Base-by-base conservation (phyloP, 176 grass and related monocot genomes). In the Otatea glauca region DNA sequence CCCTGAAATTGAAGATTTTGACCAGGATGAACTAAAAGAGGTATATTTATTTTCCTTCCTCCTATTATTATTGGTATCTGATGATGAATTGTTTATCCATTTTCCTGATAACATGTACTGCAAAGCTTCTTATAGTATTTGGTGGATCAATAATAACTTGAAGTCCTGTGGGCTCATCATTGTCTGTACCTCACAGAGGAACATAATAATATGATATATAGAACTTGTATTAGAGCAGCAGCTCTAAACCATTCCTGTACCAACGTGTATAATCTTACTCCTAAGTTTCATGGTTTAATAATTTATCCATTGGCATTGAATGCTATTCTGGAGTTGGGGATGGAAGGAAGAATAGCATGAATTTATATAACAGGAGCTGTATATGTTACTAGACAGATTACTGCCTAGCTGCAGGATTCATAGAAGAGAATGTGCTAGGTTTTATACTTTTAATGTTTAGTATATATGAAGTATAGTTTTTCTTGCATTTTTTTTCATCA, bases 1-100 rank as follows among this genome's bases (percentile, higher is more conserved):
- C 69, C 91, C 91, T 83, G 92, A 95, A 84, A 88, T 98, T 77
- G 96, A 98, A 87, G 89, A 93, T 87, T 92, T 95, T 75, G 89
- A 91, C 21, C 90, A 89, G 51, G 76, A 78, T 68, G 78, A 93
- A 80, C 75, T 98, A 35, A 93, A 90, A 86, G 89, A 93, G 91
- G 93, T 94, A 71, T 37, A 32, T 72, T 60, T 67, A 18, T 5
- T 73, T 88, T 37, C 2, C n/a, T 49, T 29, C 53, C 16, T 44
- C n/a, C 27, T 75, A 6, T 73, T 90, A 74, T 68, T 21, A 44
- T 71, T 45, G 5, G 25, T 84, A 56, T 61, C 64, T 68, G n/a
- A 56, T 65, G 67, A 79, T 74, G 49, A 68, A 44, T n/a, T 72
- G 27, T 32, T 43, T 42, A 25, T 47, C n/a, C 44, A 77, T 29